These are phyloP conservation scores for Phialophora tarda DNA, from an alignment of 2,329 filamentous ascomycete genomes.

Conservation along the genomic window DNA sequence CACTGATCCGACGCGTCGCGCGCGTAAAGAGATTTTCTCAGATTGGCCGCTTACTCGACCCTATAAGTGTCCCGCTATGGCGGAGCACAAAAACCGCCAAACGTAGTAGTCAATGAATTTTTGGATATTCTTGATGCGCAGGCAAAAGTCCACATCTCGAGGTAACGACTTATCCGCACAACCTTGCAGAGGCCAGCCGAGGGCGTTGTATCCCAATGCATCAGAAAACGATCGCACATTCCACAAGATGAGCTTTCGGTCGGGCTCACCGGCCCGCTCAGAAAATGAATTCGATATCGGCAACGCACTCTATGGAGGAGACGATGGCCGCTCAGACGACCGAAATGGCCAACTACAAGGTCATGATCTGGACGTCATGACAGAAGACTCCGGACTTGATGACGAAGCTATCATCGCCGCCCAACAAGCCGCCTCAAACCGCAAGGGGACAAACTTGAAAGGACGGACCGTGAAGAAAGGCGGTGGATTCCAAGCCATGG, in stretches of 20 bases:
- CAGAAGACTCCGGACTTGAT: constrained; percentile 60
- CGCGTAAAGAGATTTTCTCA: constrained; percentile 27
- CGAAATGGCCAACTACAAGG: constrained; percentile 41
- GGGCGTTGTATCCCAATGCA: not conserved
- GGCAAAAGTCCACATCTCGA: constrained; percentile 15
- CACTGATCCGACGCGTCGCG: constrained; percentile 18
- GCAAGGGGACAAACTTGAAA: constrained; percentile 81
- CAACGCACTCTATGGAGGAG: constrained; percentile 71
- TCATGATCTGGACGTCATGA: constrained; percentile 45
- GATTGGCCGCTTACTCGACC: constrained; percentile 6
- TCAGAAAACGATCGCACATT: not conserved
- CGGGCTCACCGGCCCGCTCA: constrained; percentile 79
- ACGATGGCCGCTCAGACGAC: constrained; percentile 48
- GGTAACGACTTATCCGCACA: not conserved
- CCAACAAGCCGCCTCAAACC: constrained; percentile 82
- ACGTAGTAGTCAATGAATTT: constrained; percentile 5
- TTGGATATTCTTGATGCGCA: constrained; percentile 25
- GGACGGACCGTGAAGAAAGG: constrained; percentile 90
- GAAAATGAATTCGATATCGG: constrained; percentile 93
- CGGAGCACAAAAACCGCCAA: not conserved
- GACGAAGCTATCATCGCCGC: constrained; percentile 92
- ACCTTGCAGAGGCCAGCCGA: not conserved
- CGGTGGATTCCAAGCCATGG: constrained; percentile 95
- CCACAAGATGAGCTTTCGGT: constrained; percentile 42
- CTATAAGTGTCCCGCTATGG: constrained; percentile 12